A percentile compares a stretch with the other conserved stretches of the same genome.
Evolutionary conservation across 306 rosid species (phyloP).

Genomic region (Quillaja saponaria): DNA sequence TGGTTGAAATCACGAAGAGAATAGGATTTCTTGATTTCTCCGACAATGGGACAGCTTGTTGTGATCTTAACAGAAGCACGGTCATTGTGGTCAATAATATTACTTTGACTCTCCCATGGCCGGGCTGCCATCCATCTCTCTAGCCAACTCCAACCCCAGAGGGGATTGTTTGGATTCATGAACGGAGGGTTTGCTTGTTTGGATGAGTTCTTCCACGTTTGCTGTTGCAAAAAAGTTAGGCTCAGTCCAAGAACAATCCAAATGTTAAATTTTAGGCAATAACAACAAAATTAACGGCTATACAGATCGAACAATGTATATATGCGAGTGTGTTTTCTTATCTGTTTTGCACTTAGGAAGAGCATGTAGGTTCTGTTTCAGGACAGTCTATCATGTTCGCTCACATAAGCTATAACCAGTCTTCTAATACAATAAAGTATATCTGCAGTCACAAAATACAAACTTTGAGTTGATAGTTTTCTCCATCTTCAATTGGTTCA

Average conservation of each 20-base stretch:
- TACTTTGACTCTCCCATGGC: conserved; percentile 75
- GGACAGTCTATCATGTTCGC: no score
- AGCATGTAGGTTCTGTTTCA: no score
- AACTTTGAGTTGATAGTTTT: no score
- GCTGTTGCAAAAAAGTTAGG: conserved; percentile 39
- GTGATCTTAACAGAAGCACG: conserved; percentile 41
- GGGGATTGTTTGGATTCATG: conserved; percentile 82
- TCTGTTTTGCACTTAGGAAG: background rate
- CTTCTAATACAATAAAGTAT: no score
- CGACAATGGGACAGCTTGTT: conserved; percentile 42
- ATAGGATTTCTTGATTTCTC: conserved; percentile 66
- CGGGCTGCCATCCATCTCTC: conserved; percentile 92
- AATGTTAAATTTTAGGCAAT: background rate
- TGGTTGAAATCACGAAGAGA: conserved; percentile 42
- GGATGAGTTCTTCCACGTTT: conserved; percentile 64
- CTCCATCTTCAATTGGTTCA: no score
- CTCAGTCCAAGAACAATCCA: conserved; percentile 8
- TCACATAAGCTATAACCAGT: no score
- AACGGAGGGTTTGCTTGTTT: conserved; percentile 61
- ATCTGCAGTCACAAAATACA: no score
- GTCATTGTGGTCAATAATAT: conserved; percentile 36
- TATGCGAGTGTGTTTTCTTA: background rate
- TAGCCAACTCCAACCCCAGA: conserved; percentile 98
- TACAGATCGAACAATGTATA: background rate
- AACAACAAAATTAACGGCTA: background rate